These are phyloP conservation scores for Neurospora sp. DNA, from an alignment of 495 filamentous ascomycete genomes.

Conservation along the genomic window DNA sequence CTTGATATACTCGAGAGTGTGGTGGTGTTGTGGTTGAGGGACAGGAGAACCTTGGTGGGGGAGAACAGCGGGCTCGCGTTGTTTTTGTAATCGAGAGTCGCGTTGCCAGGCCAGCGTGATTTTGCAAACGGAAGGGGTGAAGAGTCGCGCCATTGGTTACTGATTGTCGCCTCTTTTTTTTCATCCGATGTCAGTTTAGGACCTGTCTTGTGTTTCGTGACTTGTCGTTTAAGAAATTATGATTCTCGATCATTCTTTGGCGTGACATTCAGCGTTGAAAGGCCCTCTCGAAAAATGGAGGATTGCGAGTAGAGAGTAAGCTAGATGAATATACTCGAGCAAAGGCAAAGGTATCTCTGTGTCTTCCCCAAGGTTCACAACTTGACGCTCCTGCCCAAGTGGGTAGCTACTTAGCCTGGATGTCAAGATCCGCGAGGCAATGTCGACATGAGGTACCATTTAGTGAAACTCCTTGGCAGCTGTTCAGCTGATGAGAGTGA, in stretches of 20 bases:
- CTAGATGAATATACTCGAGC: neutral
- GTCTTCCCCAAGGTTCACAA: neutral
- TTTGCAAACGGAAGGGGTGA: neutral
- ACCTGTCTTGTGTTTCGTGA: neutral
- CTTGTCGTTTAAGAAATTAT: neutral
- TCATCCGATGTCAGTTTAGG: neutral
- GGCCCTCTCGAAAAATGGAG: neutral
- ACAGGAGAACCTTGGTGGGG: neutral
- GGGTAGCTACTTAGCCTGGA: neutral
- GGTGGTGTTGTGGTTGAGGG: neutral
- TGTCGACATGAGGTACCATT: neutral
- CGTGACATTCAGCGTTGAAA: neutral
- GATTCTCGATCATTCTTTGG: neutral
- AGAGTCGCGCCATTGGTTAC: neutral
- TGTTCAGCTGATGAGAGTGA: neutral
- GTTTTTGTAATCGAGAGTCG: neutral
- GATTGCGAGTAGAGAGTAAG: neutral
- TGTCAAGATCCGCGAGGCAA: neutral
- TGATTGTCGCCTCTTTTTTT: neutral
- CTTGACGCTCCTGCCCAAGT: neutral
- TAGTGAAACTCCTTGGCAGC: neutral
- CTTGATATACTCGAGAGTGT: neutral
- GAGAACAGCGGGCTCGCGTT: neutral
- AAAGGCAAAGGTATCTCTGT: neutral
- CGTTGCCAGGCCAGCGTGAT: neutral